These are phyloP conservation scores for Plasmodium adleri DNA, from an alignment of 169 alveolate species.

Conservation along the genomic window DNA sequence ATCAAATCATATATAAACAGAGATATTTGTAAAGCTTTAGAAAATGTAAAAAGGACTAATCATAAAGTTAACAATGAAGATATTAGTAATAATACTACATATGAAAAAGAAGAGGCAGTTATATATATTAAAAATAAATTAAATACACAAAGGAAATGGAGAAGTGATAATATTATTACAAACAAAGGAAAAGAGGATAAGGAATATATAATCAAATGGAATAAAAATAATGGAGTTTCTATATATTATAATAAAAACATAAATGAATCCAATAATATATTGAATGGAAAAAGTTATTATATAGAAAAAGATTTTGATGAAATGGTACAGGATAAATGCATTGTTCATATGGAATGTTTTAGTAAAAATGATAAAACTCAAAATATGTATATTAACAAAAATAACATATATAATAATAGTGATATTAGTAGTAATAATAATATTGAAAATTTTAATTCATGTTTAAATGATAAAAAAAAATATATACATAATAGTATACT, in stretches of 20 bases:
- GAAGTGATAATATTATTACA: too few species aligned
- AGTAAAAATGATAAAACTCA: background rate
- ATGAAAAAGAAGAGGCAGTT: too few species aligned
- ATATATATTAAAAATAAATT: too few species aligned
- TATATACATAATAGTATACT: background rate
- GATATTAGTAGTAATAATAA: background rate
- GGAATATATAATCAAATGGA: too few species aligned
- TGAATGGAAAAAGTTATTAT: background rate
- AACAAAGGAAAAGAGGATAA: too few species aligned
- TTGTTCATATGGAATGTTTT: too few species aligned
- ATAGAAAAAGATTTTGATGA: slow-evolving; percentile 12
- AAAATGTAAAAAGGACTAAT: too few species aligned
- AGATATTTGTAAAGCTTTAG: too few species aligned
- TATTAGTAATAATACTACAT: too few species aligned
- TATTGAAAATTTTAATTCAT: background rate
- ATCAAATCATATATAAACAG: too few species aligned
- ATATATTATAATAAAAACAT: background rate
- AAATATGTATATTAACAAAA: background rate
- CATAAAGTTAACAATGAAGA: too few species aligned
- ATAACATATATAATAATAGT: background rate
- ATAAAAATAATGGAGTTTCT: background rate
- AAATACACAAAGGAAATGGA: too few species aligned
- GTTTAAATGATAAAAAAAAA: background rate
- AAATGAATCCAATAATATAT: slow-evolving; percentile 4
- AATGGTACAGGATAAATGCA: background rate